Base-by-base conservation (phyloP, 83 land plant species). In the Picea abies region DNA sequence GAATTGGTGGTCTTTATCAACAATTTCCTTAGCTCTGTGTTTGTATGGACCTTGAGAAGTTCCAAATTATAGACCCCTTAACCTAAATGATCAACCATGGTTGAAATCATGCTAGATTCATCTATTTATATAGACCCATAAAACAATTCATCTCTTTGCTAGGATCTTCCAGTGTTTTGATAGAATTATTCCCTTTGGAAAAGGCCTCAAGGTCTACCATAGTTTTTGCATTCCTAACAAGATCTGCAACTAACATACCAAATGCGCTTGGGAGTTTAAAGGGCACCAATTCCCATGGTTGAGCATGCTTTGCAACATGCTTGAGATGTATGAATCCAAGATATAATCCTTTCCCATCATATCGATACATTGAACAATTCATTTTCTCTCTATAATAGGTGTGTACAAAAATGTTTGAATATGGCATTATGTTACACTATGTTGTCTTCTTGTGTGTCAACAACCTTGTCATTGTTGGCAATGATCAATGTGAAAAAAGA, bases 181-280 rank as follows among this genome's bases (percentile, higher is more conserved):
- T 41, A 6, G 0, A 41, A 6, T 39, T 39, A 5, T 3, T 39
- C 41, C 41, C 41, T 39, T 39, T 39, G 5, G 5, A 3, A 39
- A 39, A 39, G 4, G 41, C 5, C 41, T 39, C 5, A 39, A 39
- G 41, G 41, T 3, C 41, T 39, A 29, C 29, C 29, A 87, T 87
- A 61, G 90, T 90, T 82, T 85, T 85, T 29, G 29, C 4, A 79
- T 93, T 93, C 87, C 72, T 84, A 1, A 1, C 49, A 0, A 90
- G 93, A 70, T 90, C 93, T 87, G 90, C 84, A 22, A 93, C 92
- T 14, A 93, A 68, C 0, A 93, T 93, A 5, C 87, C 92, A 79
- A 93, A 29, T 29, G 29, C 29, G 29, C 29, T 29, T 29, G 29
- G 29, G 29, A 29, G 29, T 29, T 29, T 29, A 29, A 29, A 93